A percentile compares a stretch with the other conserved stretches of the same genome.
phyloP scores from a whole-genome alignment of 208 protist genomes.

The Tetramitus jugosus region DNA sequence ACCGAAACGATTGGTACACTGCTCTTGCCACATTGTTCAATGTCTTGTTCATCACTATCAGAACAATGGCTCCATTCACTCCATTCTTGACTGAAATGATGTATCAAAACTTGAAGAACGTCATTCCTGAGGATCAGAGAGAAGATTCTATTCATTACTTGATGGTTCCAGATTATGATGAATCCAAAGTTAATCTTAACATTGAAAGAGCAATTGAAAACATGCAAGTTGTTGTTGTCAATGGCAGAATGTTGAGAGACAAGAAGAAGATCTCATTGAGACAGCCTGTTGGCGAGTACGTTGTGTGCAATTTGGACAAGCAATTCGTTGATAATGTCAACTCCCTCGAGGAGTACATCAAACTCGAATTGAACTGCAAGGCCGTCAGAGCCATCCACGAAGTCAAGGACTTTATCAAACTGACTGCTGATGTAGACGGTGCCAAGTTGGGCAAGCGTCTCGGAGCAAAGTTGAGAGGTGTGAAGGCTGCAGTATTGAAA shows the following conservation, averaged over 20 bases:
- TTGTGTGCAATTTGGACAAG: conserved; percentile 67
- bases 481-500: not conserved
- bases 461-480: not conserved
- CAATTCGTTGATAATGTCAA: conserved; percentile 61
- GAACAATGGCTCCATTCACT: conserved; percentile 93
- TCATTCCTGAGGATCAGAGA: conserved; percentile 65
- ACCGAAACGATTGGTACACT: conserved; percentile 58
- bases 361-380: conserved; percentile 79
- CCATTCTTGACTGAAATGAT: conserved; percentile 96
- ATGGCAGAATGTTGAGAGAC: conserved; percentile 85
- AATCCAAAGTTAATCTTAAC: conserved; percentile 48
- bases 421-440: not conserved
- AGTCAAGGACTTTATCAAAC: conserved; percentile 60
- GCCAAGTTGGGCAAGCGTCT: not conserved
- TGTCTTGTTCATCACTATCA: conserved; percentile 74
- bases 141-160: conserved; percentile 82
- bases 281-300: conserved; percentile 71
- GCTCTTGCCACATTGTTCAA: conserved; percentile 76
- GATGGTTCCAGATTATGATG: conserved; percentile 72
- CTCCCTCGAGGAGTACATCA: conserved; percentile 70
- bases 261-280: conserved; percentile 76
- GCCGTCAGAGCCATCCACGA: conserved; percentile 52
- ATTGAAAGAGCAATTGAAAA: conserved; percentile 47
- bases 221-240: conserved; percentile 79
- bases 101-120: conserved; percentile 88